Conservation (phyloP, 2,329 filamentous ascomycete species). For the Cryphonectria carpinicola region DNA sequence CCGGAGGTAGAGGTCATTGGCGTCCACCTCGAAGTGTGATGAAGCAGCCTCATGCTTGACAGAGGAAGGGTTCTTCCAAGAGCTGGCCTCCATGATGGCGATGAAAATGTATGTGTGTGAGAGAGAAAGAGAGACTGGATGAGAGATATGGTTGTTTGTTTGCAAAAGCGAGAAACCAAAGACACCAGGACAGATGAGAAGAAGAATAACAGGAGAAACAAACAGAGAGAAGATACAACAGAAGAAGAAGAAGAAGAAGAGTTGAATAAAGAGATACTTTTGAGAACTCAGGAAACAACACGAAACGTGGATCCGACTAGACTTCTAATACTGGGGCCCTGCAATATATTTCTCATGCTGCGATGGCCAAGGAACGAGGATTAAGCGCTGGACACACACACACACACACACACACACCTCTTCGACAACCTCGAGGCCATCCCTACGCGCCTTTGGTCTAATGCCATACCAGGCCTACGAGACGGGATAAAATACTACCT, state of each 20-base stretch:
- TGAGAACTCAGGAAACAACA: constrained; percentile 9
- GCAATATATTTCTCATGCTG: neutral
- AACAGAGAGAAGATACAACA: constrained; percentile 6
- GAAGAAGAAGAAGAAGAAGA: neutral
- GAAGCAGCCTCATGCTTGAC: constrained; percentile 36
- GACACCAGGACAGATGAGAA: neutral
- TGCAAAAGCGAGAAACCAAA: constrained; percentile 5
- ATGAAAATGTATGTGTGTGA: neutral
- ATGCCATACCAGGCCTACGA: constrained; percentile 7
- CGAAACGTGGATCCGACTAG: constrained; percentile 15
- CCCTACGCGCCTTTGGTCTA: constrained; percentile 8
- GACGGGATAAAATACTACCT: neutral
- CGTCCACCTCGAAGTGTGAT: constrained; percentile 55
- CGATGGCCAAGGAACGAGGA: neutral
- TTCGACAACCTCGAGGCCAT: neutral
- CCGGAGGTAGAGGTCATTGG: constrained; percentile 42
- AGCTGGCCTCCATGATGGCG: constrained; percentile 21
- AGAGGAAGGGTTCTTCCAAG: constrained; percentile 9
- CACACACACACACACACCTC: neutral
- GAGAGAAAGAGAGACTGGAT: neutral
- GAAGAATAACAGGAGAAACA: neutral
- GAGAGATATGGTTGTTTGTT: neutral
- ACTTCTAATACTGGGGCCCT: neutral
- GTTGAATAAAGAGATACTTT: constrained; percentile 1
- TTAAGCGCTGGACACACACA: constrained; percentile 14